Evolutionary conservation across 148 eudicot genomes (phyloP), one percentile per base, ranked within the genome.

Genomic region (Silene uniflora): DNA sequence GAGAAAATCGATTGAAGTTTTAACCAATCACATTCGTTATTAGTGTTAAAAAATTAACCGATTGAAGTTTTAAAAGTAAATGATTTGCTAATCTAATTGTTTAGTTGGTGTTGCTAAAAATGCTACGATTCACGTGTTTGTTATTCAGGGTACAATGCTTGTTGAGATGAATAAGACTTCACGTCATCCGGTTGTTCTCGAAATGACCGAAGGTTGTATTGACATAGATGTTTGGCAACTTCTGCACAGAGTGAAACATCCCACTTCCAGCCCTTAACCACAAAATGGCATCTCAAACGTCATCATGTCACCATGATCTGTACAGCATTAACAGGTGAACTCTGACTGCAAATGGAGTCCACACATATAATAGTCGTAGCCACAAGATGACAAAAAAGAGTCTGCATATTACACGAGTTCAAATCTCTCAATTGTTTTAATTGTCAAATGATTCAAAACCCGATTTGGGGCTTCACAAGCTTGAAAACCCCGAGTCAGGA

Each of bases 131-230:
- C 32, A 5, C 11, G 25, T 56, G 7, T 12, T 32, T 21, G 56
- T 52, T 67, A 77, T 75, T 29, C 86, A 95, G 98, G 98, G 98
- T 59, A 89, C 78, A 46, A 88, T 95, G 91, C 76, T 89, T 69
- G 70, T 92, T 63, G 85, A 87, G 86, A 75, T 92, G 27, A 89
- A 76, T 80, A 85, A 85, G 55, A 75, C 78, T 55, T 88, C 85
- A 27, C 75, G 78, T 4, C 0, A 82, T 14, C 98, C 97, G n/a
- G 81, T 88, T 79, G 93, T 88, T 46, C 83, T 85, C 47, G 91
- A 90, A 82, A 89, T 92, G 93, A 74, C 69, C 76, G 86, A 90
- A 78, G 91, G 97, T 11, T 89, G 87, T 75, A 62, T 86, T 18
- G 29, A 80, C 27, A 85, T 97, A 74, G 89, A 89, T 83, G 90